These are phyloP conservation scores for Scutellaria minor DNA, from an alignment of 257 asterid genomes.

Conservation along the genomic window DNA sequence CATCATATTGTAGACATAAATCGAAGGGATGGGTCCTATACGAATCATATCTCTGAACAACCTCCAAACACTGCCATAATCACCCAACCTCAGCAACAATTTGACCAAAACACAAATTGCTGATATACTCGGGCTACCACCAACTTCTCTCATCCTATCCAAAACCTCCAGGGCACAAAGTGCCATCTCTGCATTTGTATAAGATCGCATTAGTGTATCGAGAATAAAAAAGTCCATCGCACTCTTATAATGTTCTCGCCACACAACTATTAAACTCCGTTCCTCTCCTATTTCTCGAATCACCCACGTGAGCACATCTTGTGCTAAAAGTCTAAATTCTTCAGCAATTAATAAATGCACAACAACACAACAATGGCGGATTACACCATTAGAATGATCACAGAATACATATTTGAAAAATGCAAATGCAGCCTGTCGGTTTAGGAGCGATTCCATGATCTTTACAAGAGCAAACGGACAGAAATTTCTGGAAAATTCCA, in stretches of 20 bases:
- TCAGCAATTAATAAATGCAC: constrained; percentile 61
- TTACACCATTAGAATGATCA: constrained; percentile 52
- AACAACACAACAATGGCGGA: constrained; percentile 55
- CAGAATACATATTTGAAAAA: constrained; percentile 68
- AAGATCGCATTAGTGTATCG: constrained; percentile 82
- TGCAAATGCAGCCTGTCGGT: constrained; percentile 63
- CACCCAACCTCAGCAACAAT: constrained; percentile 70
- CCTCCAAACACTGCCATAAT: constrained; percentile 79
- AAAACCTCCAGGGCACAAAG: constrained; percentile 64
- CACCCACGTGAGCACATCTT: constrained; percentile 76
- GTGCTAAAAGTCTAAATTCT: constrained; percentile 64
- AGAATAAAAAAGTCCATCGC: constrained; percentile 62
- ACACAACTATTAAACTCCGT: constrained; percentile 66
- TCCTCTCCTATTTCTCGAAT: constrained; percentile 62
- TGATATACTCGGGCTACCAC: constrained; percentile 66
- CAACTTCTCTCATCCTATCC: constrained; percentile 69
- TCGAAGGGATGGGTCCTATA: constrained; percentile 71
- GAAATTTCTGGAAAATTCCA: constrained; percentile 52
- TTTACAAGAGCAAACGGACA: constrained; percentile 59
- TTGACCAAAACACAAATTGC: constrained; percentile 65
- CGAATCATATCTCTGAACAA: constrained; percentile 67
- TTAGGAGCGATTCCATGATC: constrained; percentile 60
- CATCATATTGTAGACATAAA: constrained; percentile 61
- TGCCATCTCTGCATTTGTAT: constrained; percentile 69
- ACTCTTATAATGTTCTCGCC: constrained; percentile 51